Percentiles rank a stretch among this genome's conserved stretches.
phyloP scores from a whole-genome alignment of 2,329 filamentous ascomycete species.

The Phyllosticta citriasiana region DNA sequence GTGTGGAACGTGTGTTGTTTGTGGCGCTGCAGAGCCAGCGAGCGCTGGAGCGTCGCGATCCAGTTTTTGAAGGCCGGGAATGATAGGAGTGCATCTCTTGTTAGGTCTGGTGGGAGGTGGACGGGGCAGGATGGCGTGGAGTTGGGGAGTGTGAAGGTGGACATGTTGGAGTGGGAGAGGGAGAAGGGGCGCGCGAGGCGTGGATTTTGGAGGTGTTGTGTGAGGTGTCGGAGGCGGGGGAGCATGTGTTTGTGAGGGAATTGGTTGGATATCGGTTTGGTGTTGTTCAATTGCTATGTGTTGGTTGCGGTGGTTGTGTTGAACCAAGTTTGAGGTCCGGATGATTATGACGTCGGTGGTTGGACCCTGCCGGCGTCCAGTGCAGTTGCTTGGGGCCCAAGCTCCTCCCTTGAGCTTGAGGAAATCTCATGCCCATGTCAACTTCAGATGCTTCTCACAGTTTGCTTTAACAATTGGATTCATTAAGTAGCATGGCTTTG shows the following conservation, averaged over 20 bases:
- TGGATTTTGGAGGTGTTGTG: not conserved
- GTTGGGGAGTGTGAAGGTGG: constrained; percentile 32
- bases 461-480: no score
- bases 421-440: no score
- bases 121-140: constrained; percentile 29
- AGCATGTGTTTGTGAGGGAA: not conserved
- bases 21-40: constrained; percentile 37
- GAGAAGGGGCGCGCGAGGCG: not conserved
- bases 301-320: not conserved
- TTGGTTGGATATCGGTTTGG: not conserved
- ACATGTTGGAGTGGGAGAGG: constrained; percentile 20
- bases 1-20: constrained; percentile 41
- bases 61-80: constrained; percentile 48
- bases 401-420: not conserved
- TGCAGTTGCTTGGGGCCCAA: not conserved
- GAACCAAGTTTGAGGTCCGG: not conserved
- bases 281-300: not conserved
- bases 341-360: not conserved
- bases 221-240: not conserved
- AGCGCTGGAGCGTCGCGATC: constrained; percentile 40
- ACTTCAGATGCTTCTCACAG: no score
- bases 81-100: constrained; percentile 33
- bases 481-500: no score
- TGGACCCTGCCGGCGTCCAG: not conserved
- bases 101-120: constrained; percentile 29